phyloP scores from a whole-genome alignment of 805 yeast genomes.

The Candida morakotiae region DNA sequence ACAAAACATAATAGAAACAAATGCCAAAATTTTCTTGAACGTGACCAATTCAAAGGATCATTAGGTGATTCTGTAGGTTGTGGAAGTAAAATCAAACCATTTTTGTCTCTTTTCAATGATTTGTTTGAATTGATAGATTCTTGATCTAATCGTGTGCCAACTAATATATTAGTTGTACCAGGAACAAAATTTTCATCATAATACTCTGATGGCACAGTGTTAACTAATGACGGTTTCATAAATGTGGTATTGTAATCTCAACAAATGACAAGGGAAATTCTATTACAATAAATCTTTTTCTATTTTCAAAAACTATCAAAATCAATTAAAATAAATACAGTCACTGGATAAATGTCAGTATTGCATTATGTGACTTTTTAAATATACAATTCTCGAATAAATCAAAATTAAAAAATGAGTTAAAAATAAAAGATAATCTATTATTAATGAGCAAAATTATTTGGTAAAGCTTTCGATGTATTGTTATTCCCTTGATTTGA shows the following conservation, averaged over 20 bases:
- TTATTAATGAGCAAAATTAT: too few species aligned
- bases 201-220: constrained; percentile 4
- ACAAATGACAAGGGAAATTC: neutral
- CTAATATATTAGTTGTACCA: constrained; percentile 47
- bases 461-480: too few species aligned
- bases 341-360: neutral
- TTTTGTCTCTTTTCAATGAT: constrained; percentile 14
- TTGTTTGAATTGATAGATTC: constrained; percentile 6
- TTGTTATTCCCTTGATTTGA: too few species aligned
- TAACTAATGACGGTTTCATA: neutral
- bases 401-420: too few species aligned
- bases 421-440: too few species aligned
- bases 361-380: constrained; percentile 1
- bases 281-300: neutral
- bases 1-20: constrained; percentile 34
- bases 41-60: constrained; percentile 46
- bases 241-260: neutral
- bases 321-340: neutral
- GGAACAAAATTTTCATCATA: constrained; percentile 43
- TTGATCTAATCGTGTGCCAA: constrained; percentile 5
- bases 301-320: too few species aligned
- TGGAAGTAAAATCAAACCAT: constrained; percentile 40
- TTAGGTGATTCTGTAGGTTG: constrained; percentile 47
- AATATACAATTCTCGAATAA: neutral
- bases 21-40: constrained; percentile 32